Conservation (phyloP, 305 asterid genomes). For the Fraxinus baroniana region DNA sequence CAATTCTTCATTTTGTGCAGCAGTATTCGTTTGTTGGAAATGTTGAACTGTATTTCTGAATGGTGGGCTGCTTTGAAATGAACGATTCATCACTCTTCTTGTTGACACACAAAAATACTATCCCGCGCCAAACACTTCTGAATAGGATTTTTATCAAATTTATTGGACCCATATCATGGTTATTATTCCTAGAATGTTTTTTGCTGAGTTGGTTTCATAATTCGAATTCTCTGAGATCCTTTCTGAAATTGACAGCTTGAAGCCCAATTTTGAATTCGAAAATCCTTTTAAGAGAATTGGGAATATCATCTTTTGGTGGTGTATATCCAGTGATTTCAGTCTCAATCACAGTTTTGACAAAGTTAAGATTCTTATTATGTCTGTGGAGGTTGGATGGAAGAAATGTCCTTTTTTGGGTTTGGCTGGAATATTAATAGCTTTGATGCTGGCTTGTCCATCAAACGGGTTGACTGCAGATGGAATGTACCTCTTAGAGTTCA, state of each 20-base stretch:
- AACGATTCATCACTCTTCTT: slow-evolving; percentile 17
- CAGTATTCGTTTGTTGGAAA: background rate
- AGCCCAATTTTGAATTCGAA: slow-evolving; percentile 14
- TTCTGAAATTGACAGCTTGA: slow-evolving; percentile 28
- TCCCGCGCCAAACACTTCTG: background rate
- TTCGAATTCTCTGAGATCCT: background rate
- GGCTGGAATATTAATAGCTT: slow-evolving; percentile 32
- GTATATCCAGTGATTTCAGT: slow-evolving; percentile 7
- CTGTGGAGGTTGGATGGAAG: slow-evolving; percentile 42
- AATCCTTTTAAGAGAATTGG: slow-evolving; percentile 15
- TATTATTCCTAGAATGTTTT: background rate
- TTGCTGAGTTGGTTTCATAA: slow-evolving; percentile 19
- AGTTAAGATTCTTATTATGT: slow-evolving; percentile 34
- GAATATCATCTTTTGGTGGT: slow-evolving; percentile 16
- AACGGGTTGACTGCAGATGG: slow-evolving; percentile 69
- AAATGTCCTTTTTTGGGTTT: slow-evolving; percentile 35
- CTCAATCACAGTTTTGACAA: slow-evolving; percentile 19
- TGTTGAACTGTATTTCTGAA: background rate
- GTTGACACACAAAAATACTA: too few relatives aligned
- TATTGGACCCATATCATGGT: slow-evolving; percentile 25
- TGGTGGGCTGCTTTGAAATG: slow-evolving; percentile 20
- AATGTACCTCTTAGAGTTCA: slow-evolving; percentile 57
- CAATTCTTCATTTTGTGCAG: slow-evolving; percentile 31
- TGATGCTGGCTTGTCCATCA: slow-evolving; percentile 39
- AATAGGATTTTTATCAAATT: slow-evolving; percentile 4